A percentile compares a stretch with the other conserved stretches of the same genome.
Conservation (phyloP, 805 yeast genomes). For the Barnettozyma pratensis region DNA sequence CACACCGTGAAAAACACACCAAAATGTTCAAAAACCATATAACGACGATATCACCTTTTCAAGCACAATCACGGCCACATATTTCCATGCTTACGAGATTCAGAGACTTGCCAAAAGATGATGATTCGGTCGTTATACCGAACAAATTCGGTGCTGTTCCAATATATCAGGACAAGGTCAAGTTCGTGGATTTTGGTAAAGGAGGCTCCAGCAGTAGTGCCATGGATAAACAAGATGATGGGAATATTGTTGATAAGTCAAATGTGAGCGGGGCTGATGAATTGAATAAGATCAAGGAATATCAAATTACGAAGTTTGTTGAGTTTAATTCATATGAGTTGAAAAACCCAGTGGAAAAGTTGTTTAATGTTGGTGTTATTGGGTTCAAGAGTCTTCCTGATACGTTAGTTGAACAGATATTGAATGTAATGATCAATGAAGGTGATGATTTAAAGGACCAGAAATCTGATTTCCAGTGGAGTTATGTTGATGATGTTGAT, state of each 20-base stretch:
- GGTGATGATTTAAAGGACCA: background rate
- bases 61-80: background rate
- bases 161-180: constrained; percentile 9
- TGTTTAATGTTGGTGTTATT: constrained; percentile 29
- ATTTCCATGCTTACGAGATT: background rate
- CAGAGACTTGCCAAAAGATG: background rate
- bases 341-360: constrained; percentile 31
- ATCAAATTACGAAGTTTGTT: constrained; percentile 10
- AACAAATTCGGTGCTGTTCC: constrained; percentile 20
- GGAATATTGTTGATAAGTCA: background rate
- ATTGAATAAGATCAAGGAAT: constrained; percentile 1
- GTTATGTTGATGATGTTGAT: constrained; percentile 32
- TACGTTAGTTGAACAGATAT: constrained; percentile 30
- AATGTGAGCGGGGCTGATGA: background rate
- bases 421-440: constrained; percentile 19
- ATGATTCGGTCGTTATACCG: constrained; percentile 5
- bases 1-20: background rate
- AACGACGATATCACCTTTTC: constrained; percentile 5
- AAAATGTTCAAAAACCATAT: constrained; percentile 6
- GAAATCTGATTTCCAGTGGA: constrained; percentile 28
- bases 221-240: background rate
- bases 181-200: constrained; percentile 5
- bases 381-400: constrained; percentile 31
- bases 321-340: constrained; percentile 30
- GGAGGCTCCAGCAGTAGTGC: background rate